phyloP scores from a whole-genome alignment of 2,329 filamentous ascomycete species.

The Canariomyces notabilis region DNA sequence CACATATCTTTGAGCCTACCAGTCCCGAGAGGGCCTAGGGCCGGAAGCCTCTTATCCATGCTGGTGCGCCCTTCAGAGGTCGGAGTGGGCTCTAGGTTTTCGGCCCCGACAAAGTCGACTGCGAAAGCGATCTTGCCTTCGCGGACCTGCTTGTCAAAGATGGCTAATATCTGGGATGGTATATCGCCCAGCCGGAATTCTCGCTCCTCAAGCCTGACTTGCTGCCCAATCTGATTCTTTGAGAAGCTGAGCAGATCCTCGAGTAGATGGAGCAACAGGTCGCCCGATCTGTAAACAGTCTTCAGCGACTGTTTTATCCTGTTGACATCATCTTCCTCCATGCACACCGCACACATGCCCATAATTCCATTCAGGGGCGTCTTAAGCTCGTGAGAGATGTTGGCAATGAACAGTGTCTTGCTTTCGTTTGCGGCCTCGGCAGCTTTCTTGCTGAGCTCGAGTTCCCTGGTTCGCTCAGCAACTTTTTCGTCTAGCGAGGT shows the following conservation, averaged over 20 bases:
- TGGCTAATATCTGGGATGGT: slow-evolving; percentile 73
- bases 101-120: slow-evolving; percentile 62
- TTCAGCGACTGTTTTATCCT: slow-evolving; percentile 79
- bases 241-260: slow-evolving; percentile 90
- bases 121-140: slow-evolving; percentile 71
- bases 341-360: slow-evolving; percentile 88
- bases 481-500: slow-evolving; percentile 79
- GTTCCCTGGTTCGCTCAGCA: slow-evolving; percentile 71
- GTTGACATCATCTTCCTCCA: slow-evolving; percentile 78
- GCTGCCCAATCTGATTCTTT: slow-evolving; percentile 89
- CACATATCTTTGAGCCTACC: slow-evolving; percentile 78
- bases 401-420: slow-evolving; percentile 96
- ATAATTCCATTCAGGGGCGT: slow-evolving; percentile 94
- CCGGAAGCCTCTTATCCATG: slow-evolving; percentile 43
- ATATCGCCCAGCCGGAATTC: slow-evolving; percentile 85
- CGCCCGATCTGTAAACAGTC: slow-evolving; percentile 83
- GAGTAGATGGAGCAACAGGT: slow-evolving; percentile 76
- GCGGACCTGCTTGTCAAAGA: slow-evolving; percentile 84
- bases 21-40: slow-evolving; percentile 59
- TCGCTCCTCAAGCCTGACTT: slow-evolving; percentile 73
- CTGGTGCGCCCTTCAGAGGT: slow-evolving; percentile 30
- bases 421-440: slow-evolving; percentile 94
- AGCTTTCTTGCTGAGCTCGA: slow-evolving; percentile 85
- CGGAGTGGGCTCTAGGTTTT: slow-evolving; percentile 28
- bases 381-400: slow-evolving; percentile 82